Conservation (phyloP, 495 filamentous ascomycete genomes). For the Penicillium paradoxum region DNA sequence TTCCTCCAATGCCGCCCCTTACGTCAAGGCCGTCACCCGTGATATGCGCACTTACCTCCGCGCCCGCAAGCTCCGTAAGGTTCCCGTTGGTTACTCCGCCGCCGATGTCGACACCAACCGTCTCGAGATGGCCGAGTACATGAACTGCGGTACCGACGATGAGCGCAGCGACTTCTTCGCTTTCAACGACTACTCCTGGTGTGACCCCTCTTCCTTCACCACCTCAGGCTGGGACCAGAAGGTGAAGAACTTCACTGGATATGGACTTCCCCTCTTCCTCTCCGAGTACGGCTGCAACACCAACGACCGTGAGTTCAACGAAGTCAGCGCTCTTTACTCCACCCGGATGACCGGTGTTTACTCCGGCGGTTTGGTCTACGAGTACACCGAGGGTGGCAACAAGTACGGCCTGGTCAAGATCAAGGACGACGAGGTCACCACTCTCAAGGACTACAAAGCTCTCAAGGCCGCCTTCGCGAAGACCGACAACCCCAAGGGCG, state of each 20-base stretch:
- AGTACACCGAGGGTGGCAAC: conserved; percentile 78
- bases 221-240: conserved; percentile 85
- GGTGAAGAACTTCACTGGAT: conserved; percentile 84
- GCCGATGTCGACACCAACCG: conserved; percentile 78
- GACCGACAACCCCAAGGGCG: conserved; percentile 61
- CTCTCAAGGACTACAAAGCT: conserved; percentile 59
- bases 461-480: conserved; percentile 61
- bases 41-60: conserved; percentile 87
- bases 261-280: conserved; percentile 89
- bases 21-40: conserved; percentile 89
- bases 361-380: conserved; percentile 94
- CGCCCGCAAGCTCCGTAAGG: conserved; percentile 63
- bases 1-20: conserved; percentile 71
- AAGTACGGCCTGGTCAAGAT: conserved; percentile 75
- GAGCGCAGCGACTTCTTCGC: conserved; percentile 92
- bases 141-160: conserved; percentile 89
- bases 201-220: conserved; percentile 70
- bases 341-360: conserved; percentile 84
- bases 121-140: conserved; percentile 81
- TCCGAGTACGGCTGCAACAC: conserved; percentile 91
- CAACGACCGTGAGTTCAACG: conserved; percentile 73
- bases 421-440: conserved; percentile 48
- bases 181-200: conserved; percentile 99
- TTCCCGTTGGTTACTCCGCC: conserved; percentile 93
- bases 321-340: conserved; percentile 76